These are phyloP conservation scores for Handroanthus guayacan DNA, from an alignment of 257 asterid genomes.

Conservation along the genomic window DNA sequence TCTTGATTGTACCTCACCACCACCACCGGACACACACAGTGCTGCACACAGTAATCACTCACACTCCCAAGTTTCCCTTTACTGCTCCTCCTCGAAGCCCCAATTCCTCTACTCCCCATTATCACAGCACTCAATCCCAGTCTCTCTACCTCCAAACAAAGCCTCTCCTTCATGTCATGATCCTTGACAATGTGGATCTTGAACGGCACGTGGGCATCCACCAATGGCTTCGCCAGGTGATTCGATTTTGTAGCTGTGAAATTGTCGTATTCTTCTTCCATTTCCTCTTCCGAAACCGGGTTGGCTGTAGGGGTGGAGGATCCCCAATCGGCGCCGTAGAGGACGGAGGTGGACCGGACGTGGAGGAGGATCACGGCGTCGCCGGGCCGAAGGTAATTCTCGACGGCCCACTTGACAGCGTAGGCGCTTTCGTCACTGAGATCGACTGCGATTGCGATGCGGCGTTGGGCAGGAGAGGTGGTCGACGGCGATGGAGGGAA, in stretches of 20 bases:
- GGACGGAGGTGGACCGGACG: conserved; percentile 55
- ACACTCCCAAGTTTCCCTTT: conserved; percentile 68
- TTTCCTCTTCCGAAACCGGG: conserved; percentile 21
- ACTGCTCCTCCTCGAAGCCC: conserved; percentile 37
- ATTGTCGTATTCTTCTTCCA: conserved; percentile 46
- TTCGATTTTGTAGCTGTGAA: conserved; percentile 46
- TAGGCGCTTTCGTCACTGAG: conserved; percentile 66
- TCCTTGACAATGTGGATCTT: conserved; percentile 64
- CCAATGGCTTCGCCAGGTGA: conserved; percentile 49
- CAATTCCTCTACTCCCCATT: conserved; percentile 64
- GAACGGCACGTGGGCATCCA: conserved; percentile 52
- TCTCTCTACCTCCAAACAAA: conserved; percentile 68
- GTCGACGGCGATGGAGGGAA: conserved; percentile 36
- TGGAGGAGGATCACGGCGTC: conserved; percentile 60
- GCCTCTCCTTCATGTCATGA: conserved; percentile 62
- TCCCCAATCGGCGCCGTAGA: conserved; percentile 67
- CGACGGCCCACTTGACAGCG: conserved; percentile 63
- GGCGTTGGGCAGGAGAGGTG: conserved; percentile 47
- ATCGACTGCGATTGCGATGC: conserved; percentile 63
- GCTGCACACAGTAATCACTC: conserved; percentile 67
- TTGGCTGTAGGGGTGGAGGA: conserved; percentile 36
- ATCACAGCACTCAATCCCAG: conserved; percentile 57
- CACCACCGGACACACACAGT: conserved; percentile 66
- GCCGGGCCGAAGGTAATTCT: conserved; percentile 61
- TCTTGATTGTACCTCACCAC: conserved; percentile 53